Percentiles rank a stretch among this genome's conserved stretches.
phyloP scores from a whole-genome alignment of 805 yeast genomes.

The Candida boidinii region DNA sequence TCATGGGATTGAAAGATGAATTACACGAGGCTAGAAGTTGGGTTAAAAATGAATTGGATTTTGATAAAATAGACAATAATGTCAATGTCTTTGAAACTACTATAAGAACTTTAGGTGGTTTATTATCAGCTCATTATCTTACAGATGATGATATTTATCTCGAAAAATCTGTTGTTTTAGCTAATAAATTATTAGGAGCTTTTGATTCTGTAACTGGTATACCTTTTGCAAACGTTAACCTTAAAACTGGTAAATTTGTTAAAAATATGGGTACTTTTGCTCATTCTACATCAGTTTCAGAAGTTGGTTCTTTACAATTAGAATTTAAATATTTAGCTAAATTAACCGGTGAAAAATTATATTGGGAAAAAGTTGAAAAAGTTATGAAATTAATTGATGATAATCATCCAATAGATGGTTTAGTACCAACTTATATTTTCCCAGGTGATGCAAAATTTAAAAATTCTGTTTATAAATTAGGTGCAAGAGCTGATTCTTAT shows the following conservation, averaged over 20 bases:
- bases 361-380: conserved; percentile 73
- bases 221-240: conserved; percentile 74
- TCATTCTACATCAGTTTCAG: conserved; percentile 83
- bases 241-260: conserved; percentile 49
- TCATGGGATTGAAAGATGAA: conserved; percentile 67
- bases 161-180: conserved; percentile 73
- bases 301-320: conserved; percentile 77
- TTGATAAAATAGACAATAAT: conserved; percentile 61
- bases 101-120: conserved; percentile 87
- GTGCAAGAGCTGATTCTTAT: conserved; percentile 90
- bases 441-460: conserved; percentile 68
- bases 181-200: conserved; percentile 62
- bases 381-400: conserved; percentile 64
- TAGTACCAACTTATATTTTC: conserved; percentile 72
- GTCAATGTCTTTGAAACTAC: conserved; percentile 93
- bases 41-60: conserved; percentile 63
- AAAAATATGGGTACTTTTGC: conserved; percentile 53
- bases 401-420: conserved; percentile 59
- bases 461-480: conserved; percentile 64
- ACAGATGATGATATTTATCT: conserved; percentile 62
- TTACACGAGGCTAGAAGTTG: conserved; percentile 58
- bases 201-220: conserved; percentile 60
- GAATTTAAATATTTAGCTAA: conserved; percentile 78
- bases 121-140: conserved; percentile 73
- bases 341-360: conserved; percentile 69